Evolutionary conservation across 1,284 basidiomycete genomes (phyloP).

Genomic region (Megacollybia platyphylla): DNA sequence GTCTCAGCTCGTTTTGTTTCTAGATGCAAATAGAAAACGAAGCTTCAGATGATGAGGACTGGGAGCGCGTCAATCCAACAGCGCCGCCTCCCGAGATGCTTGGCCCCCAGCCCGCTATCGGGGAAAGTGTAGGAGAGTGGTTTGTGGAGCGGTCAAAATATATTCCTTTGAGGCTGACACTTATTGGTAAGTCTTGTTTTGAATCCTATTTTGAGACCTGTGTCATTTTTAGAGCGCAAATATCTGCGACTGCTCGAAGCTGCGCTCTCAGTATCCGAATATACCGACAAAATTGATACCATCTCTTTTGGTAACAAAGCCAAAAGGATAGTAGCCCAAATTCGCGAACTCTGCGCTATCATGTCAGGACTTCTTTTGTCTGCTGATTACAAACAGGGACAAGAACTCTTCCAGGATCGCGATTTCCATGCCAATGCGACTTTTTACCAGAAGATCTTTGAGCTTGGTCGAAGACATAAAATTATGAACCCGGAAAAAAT

Average conservation of each 20-base stretch:
- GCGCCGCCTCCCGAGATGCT: conserved; percentile 24
- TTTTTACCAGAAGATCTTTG: conserved; percentile 43
- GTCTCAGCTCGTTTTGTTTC: conserved; percentile 14
- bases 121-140: conserved; percentile 62
- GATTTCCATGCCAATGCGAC: conserved; percentile 66
- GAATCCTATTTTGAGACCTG: background rate
- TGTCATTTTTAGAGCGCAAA: conserved; percentile 44
- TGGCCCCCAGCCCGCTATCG: conserved; percentile 40
- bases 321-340: conserved; percentile 72
- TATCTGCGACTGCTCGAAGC: conserved; percentile 70
- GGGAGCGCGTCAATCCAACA: conserved; percentile 22
- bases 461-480: conserved; percentile 59
- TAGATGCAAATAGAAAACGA: conserved; percentile 42
- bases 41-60: conserved; percentile 36
- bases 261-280: conserved; percentile 69
- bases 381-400: conserved; percentile 75
- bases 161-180: conserved; percentile 63
- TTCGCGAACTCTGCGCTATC: conserved; percentile 72
- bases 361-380: conserved; percentile 67
- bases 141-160: conserved; percentile 67
- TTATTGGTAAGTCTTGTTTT: conserved; percentile 12
- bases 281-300: conserved; percentile 77
- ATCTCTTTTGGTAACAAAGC: conserved; percentile 62
- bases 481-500: conserved; percentile 82
- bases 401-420: conserved; percentile 65